Base-by-base conservation (phyloP, 495 filamentous ascomycete genomes). In the Lepraria neglecta region DNA sequence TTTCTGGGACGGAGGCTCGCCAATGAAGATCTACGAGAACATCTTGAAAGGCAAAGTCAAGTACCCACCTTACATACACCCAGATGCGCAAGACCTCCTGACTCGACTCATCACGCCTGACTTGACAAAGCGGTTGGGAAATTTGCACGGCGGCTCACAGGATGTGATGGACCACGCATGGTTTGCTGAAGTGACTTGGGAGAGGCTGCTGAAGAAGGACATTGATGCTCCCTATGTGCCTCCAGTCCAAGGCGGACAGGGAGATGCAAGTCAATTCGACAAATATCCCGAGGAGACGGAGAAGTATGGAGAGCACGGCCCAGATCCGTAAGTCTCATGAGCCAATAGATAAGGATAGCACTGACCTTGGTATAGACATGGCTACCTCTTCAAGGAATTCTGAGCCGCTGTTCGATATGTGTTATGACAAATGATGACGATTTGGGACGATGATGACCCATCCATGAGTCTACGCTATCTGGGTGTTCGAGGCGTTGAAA, bases 1-100 rank as follows among this genome's bases (percentile, higher is more conserved):
- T 4, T 98, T 98, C 76, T 98, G 92, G 91, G 94, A 98, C 72
- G 88, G 88, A 60, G 94, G 92, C 40, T 95, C 89, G 6, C 91
- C 94, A 2, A 95, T 97, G 81, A 97, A 96, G 76, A 98, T 98
- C 66, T 98, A 98, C 73, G 92, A 97, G 78, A 98, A 98, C 72
- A 97, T 98, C 67, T 79, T 97, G 58, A 88, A 87, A 60, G 94
- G 92, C 51, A 86, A 85, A 67, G 86, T 97, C 71, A 97, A 95
- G 77, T 98, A 96, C 70, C 94, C 94, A 58, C 85, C 89, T 27
- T 97, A 97, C 69, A 88, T 98, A 69, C 87, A 96, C 70, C 86
- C 88, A 7, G 95, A 97, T 71, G 94, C 92, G 2, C 90, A 95
- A 69, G 86, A 97, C 73, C 79, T 98, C 58, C 85, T 98, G 1